Evolutionary conservation across 2,329 filamentous ascomycete species (phyloP).

Genomic region (Monilinia fructicola): DNA sequence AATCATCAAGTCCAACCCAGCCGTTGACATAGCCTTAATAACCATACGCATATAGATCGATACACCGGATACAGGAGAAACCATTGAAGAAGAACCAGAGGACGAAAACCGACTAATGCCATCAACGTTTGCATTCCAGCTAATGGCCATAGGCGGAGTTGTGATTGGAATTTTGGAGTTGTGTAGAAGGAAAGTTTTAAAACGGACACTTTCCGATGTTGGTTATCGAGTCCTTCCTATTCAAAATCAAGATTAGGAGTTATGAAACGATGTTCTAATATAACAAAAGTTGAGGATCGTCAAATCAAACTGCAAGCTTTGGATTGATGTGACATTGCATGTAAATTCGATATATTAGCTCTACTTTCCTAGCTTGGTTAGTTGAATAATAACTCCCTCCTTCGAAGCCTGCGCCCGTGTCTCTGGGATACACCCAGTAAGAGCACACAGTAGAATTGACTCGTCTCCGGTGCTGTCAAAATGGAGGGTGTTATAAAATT

Average conservation of each 20-base stretch:
- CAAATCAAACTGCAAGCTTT: background rate
- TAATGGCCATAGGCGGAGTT: background rate
- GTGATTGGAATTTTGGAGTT: slow-evolving; percentile 4
- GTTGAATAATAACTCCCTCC: no score
- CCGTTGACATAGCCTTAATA: background rate
- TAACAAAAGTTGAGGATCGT: no score
- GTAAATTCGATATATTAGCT: background rate
- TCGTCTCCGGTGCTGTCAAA: no score
- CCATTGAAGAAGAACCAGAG: background rate
- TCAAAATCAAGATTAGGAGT: background rate
- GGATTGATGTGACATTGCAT: background rate
- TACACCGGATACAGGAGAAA: background rate
- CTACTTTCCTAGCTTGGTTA: no score
- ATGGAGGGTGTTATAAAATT: no score
- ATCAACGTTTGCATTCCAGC: background rate
- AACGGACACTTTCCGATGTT: background rate
- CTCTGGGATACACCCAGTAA: no score
- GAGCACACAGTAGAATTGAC: no score
- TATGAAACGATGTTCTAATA: background rate
- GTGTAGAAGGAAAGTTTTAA: background rate
- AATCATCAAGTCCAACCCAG: background rate
- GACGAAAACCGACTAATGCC: background rate
- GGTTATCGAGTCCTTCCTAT: background rate
- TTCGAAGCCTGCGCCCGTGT: no score
- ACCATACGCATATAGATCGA: background rate